phyloP scores from a whole-genome alignment of 306 rosid species.

The Arachis hypogaea region DNA sequence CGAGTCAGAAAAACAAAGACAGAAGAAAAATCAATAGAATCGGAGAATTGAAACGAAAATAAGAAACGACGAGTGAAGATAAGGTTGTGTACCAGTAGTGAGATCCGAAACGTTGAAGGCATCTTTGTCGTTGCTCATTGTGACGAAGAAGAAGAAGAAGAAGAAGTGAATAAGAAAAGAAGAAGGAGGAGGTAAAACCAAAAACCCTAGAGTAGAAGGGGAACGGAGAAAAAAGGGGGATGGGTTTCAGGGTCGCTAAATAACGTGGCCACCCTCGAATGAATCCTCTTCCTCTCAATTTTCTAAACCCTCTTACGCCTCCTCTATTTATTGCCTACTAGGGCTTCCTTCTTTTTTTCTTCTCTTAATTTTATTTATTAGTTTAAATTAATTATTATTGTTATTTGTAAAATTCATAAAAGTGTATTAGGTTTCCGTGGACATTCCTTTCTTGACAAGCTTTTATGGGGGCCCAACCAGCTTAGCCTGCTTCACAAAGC shows the following conservation, averaged over 20 bases:
- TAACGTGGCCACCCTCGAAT: conserved; percentile 53
- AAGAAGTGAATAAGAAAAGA: neutral
- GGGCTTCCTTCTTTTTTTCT: conserved; percentile 18
- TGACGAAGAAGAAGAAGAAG: neutral
- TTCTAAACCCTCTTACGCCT: conserved; percentile 19
- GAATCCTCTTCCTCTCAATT: conserved; percentile 44
- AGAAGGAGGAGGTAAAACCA: conserved; percentile 28
- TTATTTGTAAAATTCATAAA: neutral
- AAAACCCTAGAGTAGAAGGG: conserved; percentile 75
- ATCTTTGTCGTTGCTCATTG: conserved; percentile 77
- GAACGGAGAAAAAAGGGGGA: conserved; percentile 25
- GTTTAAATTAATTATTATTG: neutral
- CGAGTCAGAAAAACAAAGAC: neutral
- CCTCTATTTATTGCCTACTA: conserved; percentile 43
- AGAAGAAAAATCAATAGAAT: neutral
- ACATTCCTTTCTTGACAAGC: neutral
- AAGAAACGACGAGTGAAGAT: neutral
- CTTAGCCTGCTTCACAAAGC: neutral
- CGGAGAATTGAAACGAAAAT: neutral
- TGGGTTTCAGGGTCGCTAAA: neutral
- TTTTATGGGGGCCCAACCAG: conserved; percentile 37
- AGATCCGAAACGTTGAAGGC: conserved; percentile 77
- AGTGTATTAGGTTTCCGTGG: neutral
- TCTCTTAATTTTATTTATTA: neutral
- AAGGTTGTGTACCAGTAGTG: conserved; percentile 55